These are phyloP conservation scores for Carallia brachiata DNA, from an alignment of 345 rosid species.

Conservation along the genomic window DNA sequence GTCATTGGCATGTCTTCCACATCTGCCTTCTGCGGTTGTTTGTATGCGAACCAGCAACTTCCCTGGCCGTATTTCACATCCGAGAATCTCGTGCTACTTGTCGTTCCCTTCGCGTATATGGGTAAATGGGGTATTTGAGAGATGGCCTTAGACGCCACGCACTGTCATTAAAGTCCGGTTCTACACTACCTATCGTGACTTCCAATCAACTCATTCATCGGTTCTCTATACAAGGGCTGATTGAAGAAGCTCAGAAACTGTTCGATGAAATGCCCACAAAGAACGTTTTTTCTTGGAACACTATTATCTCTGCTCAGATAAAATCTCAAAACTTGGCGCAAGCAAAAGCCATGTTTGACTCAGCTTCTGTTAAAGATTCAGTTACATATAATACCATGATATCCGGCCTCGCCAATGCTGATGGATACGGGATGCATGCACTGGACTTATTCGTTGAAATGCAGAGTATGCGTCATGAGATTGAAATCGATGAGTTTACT, in stretches of 20 bases:
- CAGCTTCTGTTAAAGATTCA: constrained; percentile 43
- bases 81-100: too few relatives aligned
- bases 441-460: constrained; percentile 51
- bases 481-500: constrained; percentile 59
- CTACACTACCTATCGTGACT: constrained; percentile 21
- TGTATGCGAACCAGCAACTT: too few relatives aligned
- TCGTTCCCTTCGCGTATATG: too few relatives aligned
- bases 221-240: constrained; percentile 39
- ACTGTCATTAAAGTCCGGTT: constrained; percentile 50
- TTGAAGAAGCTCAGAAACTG: constrained; percentile 58
- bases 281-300: constrained; percentile 70
- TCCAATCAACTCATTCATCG: constrained; percentile 52
- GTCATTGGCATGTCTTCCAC: too few relatives aligned
- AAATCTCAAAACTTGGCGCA: constrained; percentile 42
- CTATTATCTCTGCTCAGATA: constrained; percentile 59
- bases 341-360: constrained; percentile 53
- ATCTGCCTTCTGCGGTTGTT: too few relatives aligned
- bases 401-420: constrained; percentile 48
- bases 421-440: constrained; percentile 50
- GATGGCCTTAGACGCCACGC: constrained; percentile 46
- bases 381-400: constrained; percentile 68
- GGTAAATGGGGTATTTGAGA: constrained; percentile 38
- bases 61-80: too few relatives aligned
- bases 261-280: constrained; percentile 76
- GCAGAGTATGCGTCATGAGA: constrained; percentile 30